A percentile compares a stretch with the other conserved stretches of the same genome.
These are phyloP conservation scores for Trichophyton rubrum DNA, from an alignment of 2,329 filamentous ascomycete species.

Conservation along the genomic window DNA sequence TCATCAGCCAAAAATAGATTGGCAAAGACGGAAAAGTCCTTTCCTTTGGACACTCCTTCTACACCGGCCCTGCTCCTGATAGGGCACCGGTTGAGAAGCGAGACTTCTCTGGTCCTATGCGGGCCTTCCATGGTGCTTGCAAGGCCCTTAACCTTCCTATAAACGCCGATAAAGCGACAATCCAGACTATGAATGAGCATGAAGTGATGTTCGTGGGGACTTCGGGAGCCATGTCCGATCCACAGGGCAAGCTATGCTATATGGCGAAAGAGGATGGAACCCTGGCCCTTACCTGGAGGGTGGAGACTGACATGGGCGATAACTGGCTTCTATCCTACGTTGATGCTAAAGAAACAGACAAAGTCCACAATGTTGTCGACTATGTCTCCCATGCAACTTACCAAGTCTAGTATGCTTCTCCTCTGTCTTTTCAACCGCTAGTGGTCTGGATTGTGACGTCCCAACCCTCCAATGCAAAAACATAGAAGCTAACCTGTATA, in stretches of 20 bases:
- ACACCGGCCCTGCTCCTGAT: constrained; percentile 8
- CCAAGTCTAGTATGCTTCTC: constrained; percentile 9
- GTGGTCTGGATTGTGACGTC: not conserved
- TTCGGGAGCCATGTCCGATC: constrained; percentile 10
- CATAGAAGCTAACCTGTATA: not conserved
- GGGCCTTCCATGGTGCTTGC: constrained; percentile 7
- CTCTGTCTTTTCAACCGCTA: not conserved
- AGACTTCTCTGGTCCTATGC: constrained; percentile 8
- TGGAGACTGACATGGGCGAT: constrained; percentile 12
- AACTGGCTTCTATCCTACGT: constrained; percentile 13
- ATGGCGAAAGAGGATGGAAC: constrained; percentile 9
- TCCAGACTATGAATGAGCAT: constrained; percentile 5
- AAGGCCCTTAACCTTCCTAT: constrained; percentile 9
- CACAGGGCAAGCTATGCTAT: constrained; percentile 9
- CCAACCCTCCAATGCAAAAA: not conserved
- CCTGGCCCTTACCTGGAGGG: constrained; percentile 10
- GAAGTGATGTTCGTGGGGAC: constrained; percentile 10
- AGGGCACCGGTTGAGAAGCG: constrained; percentile 6
- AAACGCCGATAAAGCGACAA: constrained; percentile 7
- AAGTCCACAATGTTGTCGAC: constrained; percentile 10
- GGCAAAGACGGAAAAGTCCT: constrained; percentile 10
- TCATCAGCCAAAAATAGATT: not conserved
- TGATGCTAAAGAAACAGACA: constrained; percentile 10
- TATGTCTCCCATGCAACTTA: constrained; percentile 11
- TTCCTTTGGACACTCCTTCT: constrained; percentile 11